Evolutionary conservation across 805 yeast species (phyloP).

Genomic region (Grigorovia transvaalensis): DNA sequence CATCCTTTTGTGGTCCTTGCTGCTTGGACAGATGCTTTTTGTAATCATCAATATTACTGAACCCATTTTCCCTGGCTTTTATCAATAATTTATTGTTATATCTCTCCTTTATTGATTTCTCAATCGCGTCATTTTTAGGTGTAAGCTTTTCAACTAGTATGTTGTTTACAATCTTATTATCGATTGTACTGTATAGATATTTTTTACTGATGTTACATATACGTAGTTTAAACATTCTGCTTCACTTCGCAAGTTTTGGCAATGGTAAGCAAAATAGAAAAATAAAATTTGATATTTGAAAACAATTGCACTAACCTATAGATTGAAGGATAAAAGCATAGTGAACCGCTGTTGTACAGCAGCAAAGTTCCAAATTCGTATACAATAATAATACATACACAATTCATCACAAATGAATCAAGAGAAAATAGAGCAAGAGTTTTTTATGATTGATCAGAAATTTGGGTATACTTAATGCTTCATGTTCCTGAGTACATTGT

Average conservation of each 20-base stretch:
- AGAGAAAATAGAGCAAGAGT: too few relatives aligned
- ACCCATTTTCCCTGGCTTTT: neutral
- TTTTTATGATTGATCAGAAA: slow-evolving; percentile 22
- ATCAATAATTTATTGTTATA: neutral
- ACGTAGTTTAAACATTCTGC: neutral
- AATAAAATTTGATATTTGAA: too few relatives aligned
- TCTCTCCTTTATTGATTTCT: neutral
- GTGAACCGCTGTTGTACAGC: too few relatives aligned
- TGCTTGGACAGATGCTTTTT: neutral
- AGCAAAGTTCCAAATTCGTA: too few relatives aligned
- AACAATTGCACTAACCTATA: too few relatives aligned
- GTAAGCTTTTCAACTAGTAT: neutral
- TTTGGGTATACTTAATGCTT: slow-evolving; percentile 32
- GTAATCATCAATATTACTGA: neutral
- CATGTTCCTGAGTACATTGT: slow-evolving; percentile 28
- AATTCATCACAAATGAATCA: too few relatives aligned
- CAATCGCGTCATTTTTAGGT: neutral
- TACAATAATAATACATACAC: too few relatives aligned
- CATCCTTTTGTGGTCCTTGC: neutral
- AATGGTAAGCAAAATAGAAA: too few relatives aligned
- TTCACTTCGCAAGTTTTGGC: neutral
- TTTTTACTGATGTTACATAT: neutral
- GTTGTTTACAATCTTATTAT: neutral
- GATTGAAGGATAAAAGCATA: too few relatives aligned
- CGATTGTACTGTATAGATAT: neutral